Evolutionary conservation across 1,139 yeast species (phyloP).

Genomic region (Scheffersomyces stambukii): DNA sequence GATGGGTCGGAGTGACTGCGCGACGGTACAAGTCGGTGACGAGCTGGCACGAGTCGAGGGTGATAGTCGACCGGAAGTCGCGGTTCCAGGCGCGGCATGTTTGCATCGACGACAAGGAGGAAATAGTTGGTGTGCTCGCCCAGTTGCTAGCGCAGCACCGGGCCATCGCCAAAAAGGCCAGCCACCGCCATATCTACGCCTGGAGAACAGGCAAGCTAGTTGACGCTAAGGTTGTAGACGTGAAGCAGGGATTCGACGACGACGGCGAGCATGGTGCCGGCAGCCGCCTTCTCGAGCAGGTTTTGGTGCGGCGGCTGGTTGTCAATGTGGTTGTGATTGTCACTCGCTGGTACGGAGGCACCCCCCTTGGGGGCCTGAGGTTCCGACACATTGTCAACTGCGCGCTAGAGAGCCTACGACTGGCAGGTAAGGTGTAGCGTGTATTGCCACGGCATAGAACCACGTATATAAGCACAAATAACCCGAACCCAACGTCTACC

Average conservation of each 20-base stretch:
- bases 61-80: conserved; percentile 46
- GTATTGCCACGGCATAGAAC: neutral
- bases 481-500: no score
- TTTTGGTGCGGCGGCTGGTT: conserved; percentile 44
- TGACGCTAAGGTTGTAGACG: no score
- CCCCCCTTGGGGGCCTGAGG: conserved; percentile 59
- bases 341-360: conserved; percentile 73
- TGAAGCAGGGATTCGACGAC: conserved; percentile 51
- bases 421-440: conserved; percentile 2
- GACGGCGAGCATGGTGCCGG: conserved; percentile 71
- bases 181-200: conserved; percentile 66
- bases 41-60: conserved; percentile 27
- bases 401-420: conserved; percentile 40
- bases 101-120: conserved; percentile 25
- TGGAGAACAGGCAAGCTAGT: conserved; percentile 48
- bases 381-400: conserved; percentile 58
- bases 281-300: conserved; percentile 41
- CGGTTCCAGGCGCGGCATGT: conserved; percentile 59
- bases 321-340: conserved; percentile 57
- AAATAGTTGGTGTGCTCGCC: conserved; percentile 35
- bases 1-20: neutral
- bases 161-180: conserved; percentile 44
- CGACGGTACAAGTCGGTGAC: conserved; percentile 32
- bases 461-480: neutral
- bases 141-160: conserved; percentile 35